Evolutionary conservation across 2,329 filamentous ascomycete species (phyloP), one percentile per base, ranked within the genome.

Genomic region (Aspergillus uvarum): DNA sequence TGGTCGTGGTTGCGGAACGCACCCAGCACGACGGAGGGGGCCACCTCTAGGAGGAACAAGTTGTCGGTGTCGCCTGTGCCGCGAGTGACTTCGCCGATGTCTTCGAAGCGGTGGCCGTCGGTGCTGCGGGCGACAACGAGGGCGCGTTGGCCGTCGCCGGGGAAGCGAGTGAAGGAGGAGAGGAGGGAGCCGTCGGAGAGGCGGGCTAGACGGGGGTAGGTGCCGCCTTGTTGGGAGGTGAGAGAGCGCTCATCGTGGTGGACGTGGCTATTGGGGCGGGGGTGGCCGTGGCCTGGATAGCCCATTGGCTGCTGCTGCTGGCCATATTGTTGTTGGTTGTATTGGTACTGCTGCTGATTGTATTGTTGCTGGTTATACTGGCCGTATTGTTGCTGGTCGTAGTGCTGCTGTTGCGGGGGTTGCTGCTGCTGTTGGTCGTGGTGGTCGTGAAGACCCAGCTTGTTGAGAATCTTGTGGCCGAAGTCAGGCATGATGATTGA

Each of bases 1-100:
- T 74, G 67, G 47, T 77, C 75, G 59, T 82, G 80, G 67, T 83
- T 83, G 5, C 81, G 77, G 67, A 83, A 83, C 0, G 81, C 80
- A 0, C 76, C 81, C 0, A 83, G 72, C 2, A 82, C 69, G 1
- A 70, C 68, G 0, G 62, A 63, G 0, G 73, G 69, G 0, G 70
- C 66, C 1, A 77, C 72, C 59, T 82, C 79, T 11, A 81, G 70
- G 14, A 83, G 64, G 61, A 78, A 82, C 35, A 77, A 72, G 66
- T 82, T 83, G 67, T 82, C 81, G 55, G 79, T 71, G 63, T 83
- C 80, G 16, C 77, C 77, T 0, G 55, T 58, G 3, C 76, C 77
- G 2, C 80, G 79, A 0, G 76, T 72, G 44, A 83, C 77, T 63
- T 82, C 79, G 38, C 77, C 75, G 55, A 74, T 74, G 12, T 77